Conservation (phyloP, 2,329 filamentous ascomycete species). For the Paecilomyces sp. region DNA sequence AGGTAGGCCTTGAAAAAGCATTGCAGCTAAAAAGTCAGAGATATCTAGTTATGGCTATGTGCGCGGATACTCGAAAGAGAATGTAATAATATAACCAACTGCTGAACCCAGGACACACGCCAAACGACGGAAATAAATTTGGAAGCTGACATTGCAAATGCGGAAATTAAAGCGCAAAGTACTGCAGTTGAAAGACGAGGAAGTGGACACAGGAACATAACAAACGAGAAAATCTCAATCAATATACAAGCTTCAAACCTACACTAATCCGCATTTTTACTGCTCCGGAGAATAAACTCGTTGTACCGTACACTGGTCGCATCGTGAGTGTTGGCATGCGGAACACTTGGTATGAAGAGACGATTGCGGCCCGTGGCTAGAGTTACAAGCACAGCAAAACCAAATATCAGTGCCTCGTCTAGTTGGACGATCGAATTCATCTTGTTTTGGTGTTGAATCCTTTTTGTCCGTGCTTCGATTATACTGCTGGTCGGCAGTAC, state of each 20-base stretch:
- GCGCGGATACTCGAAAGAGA: not conserved
- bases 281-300: not conserved
- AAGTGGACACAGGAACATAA: not conserved
- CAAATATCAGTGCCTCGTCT: conserved; percentile 4
- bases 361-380: conserved; percentile 4
- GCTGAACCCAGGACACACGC: too few species aligned
- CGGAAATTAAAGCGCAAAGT: too few species aligned
- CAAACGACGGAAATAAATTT: too few species aligned
- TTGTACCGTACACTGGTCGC: conserved; percentile 2
- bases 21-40: not conserved
- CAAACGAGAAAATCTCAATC: not conserved
- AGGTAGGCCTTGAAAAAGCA: not conserved
- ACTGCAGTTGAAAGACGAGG: not conserved
- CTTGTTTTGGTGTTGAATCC: not conserved
- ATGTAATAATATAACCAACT: too few species aligned
- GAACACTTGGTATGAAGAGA: conserved; percentile 4
- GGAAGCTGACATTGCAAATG: too few species aligned
- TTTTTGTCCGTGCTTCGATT: too few species aligned
- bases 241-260: not conserved
- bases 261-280: not conserved
- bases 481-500: not conserved
- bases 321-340: conserved; percentile 4
- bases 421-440: not conserved
- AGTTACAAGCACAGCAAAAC: conserved; percentile 5
- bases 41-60: not conserved